Percentiles rank a stretch among this genome's conserved stretches.
Evolutionary conservation across 2,329 filamentous ascomycete species (phyloP).

Genomic region (Daldinia sp.): DNA sequence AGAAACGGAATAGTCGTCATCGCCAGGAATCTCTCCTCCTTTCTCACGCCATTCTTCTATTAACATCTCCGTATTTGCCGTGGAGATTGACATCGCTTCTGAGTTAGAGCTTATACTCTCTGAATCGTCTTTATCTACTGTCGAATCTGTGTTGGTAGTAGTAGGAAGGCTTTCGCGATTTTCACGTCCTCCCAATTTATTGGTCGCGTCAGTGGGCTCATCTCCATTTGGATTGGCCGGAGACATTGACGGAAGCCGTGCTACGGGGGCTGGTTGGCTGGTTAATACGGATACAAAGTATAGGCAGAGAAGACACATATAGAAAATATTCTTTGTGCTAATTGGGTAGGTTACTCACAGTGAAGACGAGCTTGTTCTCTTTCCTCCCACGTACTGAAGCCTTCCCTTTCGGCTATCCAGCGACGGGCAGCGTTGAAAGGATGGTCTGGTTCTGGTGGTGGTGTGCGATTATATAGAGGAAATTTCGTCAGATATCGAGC

Average conservation of each 20-base stretch:
- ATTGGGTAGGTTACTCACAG: conserved; percentile 32
- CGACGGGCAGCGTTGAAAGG: conserved; percentile 45
- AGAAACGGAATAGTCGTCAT: conserved; percentile 46
- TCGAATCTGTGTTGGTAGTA: not conserved
- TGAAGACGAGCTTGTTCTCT: conserved; percentile 37
- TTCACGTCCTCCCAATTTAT: not conserved
- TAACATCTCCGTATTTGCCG: conserved; percentile 38
- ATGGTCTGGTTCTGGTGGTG: conserved; percentile 33
- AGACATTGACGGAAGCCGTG: conserved; percentile 3
- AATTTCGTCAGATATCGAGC: conserved; percentile 43
- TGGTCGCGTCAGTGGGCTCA: not conserved
- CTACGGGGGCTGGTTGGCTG: not conserved
- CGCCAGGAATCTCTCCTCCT: conserved; percentile 45
- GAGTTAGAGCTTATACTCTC: conserved; percentile 22
- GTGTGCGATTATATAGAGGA: conserved; percentile 39
- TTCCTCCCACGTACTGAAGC: conserved; percentile 45
- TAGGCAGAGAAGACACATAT: not conserved
- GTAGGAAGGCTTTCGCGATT: not conserved
- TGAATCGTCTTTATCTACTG: conserved; percentile 7
- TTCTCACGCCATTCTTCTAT: conserved; percentile 37
- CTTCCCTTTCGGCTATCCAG: conserved; percentile 48
- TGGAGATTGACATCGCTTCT: conserved; percentile 16
- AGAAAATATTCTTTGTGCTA: not conserved
- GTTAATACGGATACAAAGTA: conserved; percentile 4
- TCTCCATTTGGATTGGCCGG: conserved; percentile 9